phyloP scores from a whole-genome alignment of 2,329 filamentous ascomycete species.

The Colletotrichum trifolii region DNA sequence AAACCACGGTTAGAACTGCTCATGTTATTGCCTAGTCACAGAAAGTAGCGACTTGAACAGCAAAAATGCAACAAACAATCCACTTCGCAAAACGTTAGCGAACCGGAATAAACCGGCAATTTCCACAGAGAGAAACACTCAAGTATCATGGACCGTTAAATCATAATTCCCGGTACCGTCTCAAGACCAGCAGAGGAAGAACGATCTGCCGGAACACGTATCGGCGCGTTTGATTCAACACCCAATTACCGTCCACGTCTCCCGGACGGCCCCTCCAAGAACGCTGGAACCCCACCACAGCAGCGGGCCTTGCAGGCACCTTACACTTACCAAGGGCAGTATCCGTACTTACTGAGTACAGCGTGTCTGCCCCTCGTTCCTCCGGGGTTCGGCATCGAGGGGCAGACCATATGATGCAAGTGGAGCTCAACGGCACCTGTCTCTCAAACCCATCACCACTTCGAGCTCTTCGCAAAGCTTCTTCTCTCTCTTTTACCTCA shows the following conservation, averaged over 20 bases:
- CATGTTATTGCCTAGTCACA: too few species aligned
- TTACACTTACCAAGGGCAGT: slow-evolving; percentile 14
- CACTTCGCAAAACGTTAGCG: too few species aligned
- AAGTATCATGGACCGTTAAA: slow-evolving; percentile 19
- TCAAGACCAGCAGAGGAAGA: slow-evolving; percentile 19
- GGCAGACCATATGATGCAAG: slow-evolving; percentile 7
- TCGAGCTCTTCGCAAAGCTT: too few species aligned
- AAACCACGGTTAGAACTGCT: too few species aligned
- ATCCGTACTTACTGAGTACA: too few species aligned
- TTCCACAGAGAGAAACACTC: not conserved
- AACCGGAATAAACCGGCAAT: too few species aligned
- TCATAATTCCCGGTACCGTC: slow-evolving; percentile 14
- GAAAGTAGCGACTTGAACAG: too few species aligned
- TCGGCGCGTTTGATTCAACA: not conserved
- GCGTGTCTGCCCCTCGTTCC: slow-evolving; percentile 25
- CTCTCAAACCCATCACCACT: too few species aligned
- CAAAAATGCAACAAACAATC: too few species aligned
- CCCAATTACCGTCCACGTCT: slow-evolving; percentile 35
- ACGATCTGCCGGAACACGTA: slow-evolving; percentile 30
- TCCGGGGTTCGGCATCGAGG: slow-evolving; percentile 35
- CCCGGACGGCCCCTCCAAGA: slow-evolving; percentile 28
- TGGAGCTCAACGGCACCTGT: not conserved
- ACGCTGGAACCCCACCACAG: slow-evolving; percentile 20
- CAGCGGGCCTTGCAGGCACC: slow-evolving; percentile 4
- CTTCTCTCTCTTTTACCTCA: not conserved